Evolutionary conservation across 306 rosid species (phyloP).

Genomic region (Echinosophora koreensis): DNA sequence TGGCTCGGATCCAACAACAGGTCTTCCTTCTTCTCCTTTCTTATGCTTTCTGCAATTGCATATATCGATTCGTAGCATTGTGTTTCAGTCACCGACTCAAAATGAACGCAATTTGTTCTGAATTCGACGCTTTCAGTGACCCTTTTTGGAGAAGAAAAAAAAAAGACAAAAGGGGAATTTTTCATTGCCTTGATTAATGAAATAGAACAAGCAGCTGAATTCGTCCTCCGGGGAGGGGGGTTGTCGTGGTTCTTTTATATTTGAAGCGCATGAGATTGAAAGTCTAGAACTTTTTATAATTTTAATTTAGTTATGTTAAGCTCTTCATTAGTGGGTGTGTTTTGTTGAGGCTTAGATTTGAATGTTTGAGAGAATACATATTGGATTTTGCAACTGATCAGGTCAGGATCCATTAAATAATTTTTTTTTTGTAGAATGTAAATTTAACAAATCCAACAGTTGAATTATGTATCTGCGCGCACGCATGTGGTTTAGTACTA

Average conservation of each 20-base stretch:
- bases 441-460: not conserved
- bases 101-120: slow-evolving; percentile 10
- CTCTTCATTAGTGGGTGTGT: slow-evolving; percentile 1
- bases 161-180: not conserved
- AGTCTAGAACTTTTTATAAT: not conserved
- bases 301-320: not conserved
- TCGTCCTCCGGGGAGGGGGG: too few species aligned
- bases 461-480: not conserved
- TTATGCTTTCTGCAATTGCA: not conserved
- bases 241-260: too few species aligned
- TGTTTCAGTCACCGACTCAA: not conserved
- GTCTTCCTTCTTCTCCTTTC: slow-evolving; percentile 36
- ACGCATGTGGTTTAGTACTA: not conserved
- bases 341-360: slow-evolving; percentile 14
- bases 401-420: not conserved
- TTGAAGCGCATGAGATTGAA: too few species aligned
- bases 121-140: slow-evolving; percentile 15
- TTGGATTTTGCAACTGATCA: slow-evolving; percentile 16
- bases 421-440: not conserved
- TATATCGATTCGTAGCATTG: not conserved
- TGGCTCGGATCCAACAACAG: slow-evolving; percentile 95
- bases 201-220: too few species aligned
- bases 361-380: slow-evolving; percentile 3
- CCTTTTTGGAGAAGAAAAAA: not conserved
- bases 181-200: not conserved